A percentile compares a stretch with the other conserved stretches of the same genome.
phyloP scores from a whole-genome alignment of 1,284 basidiomycete species.

The Rhodotorula sp. region DNA sequence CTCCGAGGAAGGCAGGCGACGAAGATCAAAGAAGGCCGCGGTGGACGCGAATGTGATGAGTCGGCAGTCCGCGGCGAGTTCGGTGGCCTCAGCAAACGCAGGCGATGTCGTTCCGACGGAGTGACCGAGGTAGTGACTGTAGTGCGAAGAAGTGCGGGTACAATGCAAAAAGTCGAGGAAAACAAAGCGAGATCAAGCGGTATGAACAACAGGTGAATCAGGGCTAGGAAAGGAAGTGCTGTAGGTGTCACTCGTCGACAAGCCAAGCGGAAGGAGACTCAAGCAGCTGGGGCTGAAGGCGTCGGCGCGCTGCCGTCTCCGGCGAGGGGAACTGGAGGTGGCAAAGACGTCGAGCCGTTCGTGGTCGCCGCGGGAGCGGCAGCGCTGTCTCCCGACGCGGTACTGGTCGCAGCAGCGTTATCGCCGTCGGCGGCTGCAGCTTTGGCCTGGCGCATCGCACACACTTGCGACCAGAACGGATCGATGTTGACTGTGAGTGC shows the following conservation, averaged over 20 bases:
- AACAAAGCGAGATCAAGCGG: background rate
- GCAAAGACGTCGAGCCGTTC: background rate
- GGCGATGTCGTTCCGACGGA: background rate
- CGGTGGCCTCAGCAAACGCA: background rate
- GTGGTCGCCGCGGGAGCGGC: background rate
- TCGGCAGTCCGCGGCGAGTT: background rate
- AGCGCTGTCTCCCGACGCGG: background rate
- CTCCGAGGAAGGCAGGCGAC: background rate
- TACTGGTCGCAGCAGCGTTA: background rate
- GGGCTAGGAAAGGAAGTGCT: background rate
- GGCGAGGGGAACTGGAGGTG: background rate
- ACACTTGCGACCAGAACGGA: constrained; percentile 8
- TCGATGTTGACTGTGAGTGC: constrained; percentile 6
- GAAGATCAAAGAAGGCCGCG: background rate
- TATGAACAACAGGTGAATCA: background rate
- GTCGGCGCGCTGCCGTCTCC: background rate
- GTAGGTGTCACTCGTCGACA: background rate
- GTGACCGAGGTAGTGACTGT: background rate
- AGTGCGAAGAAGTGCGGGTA: background rate
- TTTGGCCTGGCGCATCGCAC: background rate
- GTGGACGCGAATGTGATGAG: background rate
- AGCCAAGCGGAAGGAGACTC: background rate
- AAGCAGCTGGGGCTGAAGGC: background rate
- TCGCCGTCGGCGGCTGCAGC: background rate
- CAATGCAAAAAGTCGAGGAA: background rate